Evolutionary conservation across 2,329 filamentous ascomycete genomes (phyloP), one percentile per base, ranked within the genome.

Genomic region (Pezicula neosporulosa): DNA sequence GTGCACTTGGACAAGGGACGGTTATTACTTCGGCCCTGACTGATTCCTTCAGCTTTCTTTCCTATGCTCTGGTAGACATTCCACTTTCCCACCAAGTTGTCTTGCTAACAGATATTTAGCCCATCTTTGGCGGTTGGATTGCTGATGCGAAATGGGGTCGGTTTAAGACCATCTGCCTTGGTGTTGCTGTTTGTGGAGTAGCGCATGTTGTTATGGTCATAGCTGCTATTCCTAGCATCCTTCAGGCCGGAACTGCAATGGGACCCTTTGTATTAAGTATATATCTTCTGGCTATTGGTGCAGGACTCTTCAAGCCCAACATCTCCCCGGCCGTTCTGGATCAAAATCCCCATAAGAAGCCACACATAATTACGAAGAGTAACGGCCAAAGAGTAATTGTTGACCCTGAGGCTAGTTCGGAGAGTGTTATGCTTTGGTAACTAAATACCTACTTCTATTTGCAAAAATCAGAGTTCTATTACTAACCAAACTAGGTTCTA

Each of bases 241-340:
- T 70, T 37, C 61, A 64, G 28, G 58, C 58, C 44, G 68, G 68
- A 4, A 58, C 60, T 16, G 70, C 65, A 16, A 64, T 67, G 46
- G 64, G 56, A 3, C 69, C 69, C 9, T 72, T 68, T 54, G 55
- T 68, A 28, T 55, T 72, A 28, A 66, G 64, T 48, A 49, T 66
- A 8, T 64, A 67, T 48, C 53, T 68, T 30, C 55, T 71, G 24
- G 62, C 66, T 37, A 43, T 68, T 39, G 66, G 66, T 48, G 61
- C 66, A 49, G 85, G 85, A 53, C 81, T 86, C 53, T 87, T 89
- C 75, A 89, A 89, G 70, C 77, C 82, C 21, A 89, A 87, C 58
- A 83, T 88, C 36, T 78, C 81, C 0, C 80, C 82, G 3, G 70
- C 83, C 38, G 78, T 85, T 50, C 79, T 81, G 4, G 82, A 86